Percentiles rank a stretch among this genome's conserved stretches.
Evolutionary conservation across 73 alveolate genomes (phyloP).

Genomic region (Paramecium pentaurelia): DNA sequence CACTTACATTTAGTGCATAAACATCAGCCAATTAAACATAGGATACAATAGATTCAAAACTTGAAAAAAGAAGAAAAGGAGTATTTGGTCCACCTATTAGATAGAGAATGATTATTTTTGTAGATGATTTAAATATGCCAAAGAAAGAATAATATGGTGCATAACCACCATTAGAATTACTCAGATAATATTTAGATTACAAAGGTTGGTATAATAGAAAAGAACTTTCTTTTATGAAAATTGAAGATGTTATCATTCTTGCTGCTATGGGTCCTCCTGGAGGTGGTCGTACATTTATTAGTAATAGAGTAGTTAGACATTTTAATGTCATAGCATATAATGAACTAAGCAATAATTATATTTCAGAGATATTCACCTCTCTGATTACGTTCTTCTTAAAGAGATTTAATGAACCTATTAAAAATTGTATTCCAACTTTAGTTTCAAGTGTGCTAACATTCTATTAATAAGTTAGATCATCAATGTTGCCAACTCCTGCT

Average conservation of each 20-base stretch:
- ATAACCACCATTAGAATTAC: conserved; percentile 95
- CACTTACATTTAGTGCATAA: conserved; percentile 69
- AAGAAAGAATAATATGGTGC: conserved; percentile 96
- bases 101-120: conserved; percentile 85
- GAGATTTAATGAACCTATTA: conserved; percentile 75
- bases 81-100: conserved; percentile 94
- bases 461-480: conserved; percentile 89
- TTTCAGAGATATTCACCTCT: conserved; percentile 86
- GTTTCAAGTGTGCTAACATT: conserved; percentile 79
- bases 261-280: conserved; percentile 98
- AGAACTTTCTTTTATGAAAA: conserved; percentile 78
- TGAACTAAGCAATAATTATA: conserved; percentile 89
- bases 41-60: conserved; percentile 66
- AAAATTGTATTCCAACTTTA: conserved; percentile 53
- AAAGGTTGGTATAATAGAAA: conserved; percentile 93
- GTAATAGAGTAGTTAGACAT: conserved; percentile 98
- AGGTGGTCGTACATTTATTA: conserved; percentile 92
- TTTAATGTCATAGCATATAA: conserved; percentile 92
- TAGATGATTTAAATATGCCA: conserved; percentile 98
- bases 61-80: conserved; percentile 79
- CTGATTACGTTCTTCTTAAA: conserved; percentile 36
- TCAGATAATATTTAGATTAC: conserved; percentile 90
- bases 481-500: conserved; percentile 99
- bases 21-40: conserved; percentile 64
- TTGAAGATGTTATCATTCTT: conserved; percentile 79